Conservation (phyloP, 257 asterid genomes). For the Ajuga chamaepitys region DNA sequence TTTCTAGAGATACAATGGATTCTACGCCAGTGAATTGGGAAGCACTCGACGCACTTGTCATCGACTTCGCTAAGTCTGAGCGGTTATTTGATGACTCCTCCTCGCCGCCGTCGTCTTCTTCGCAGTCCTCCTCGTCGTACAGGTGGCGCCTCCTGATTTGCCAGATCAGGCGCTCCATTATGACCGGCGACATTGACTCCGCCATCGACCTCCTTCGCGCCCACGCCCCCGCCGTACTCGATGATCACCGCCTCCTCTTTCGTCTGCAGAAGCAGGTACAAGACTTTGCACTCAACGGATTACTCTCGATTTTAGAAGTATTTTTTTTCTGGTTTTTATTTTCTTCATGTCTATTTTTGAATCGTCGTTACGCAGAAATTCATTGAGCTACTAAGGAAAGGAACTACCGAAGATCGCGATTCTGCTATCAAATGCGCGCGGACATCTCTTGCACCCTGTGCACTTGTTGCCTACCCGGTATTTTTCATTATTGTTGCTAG, state of each 20-base stretch:
- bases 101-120: slow-evolving; percentile 27
- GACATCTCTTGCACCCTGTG: slow-evolving; percentile 86
- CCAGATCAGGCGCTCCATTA: slow-evolving; percentile 69
- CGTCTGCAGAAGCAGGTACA: slow-evolving; percentile 88
- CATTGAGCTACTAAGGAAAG: slow-evolving; percentile 82
- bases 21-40: slow-evolving; percentile 84
- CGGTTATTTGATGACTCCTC: slow-evolving; percentile 58
- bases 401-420: slow-evolving; percentile 71
- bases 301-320: neutral
- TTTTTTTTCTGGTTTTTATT: neutral
- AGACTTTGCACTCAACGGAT: neutral
- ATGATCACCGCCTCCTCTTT: slow-evolving; percentile 91
- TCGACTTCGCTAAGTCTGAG: slow-evolving; percentile 91
- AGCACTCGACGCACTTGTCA: slow-evolving; percentile 76
- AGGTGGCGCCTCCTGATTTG: slow-evolving; percentile 75
- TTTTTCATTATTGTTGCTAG: neutral
- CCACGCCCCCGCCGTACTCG: slow-evolving; percentile 62
- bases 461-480: slow-evolving; percentile 96
- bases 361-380: slow-evolving; percentile 49
- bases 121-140: slow-evolving; percentile 53
- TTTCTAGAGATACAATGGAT: slow-evolving; percentile 33
- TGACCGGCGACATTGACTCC: slow-evolving; percentile 75
- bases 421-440: slow-evolving; percentile 74
- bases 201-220: slow-evolving; percentile 62
- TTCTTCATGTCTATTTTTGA: neutral